Evolutionary conservation across 306 rosid genomes (phyloP).

Genomic region (Trichosanthes truncata): DNA sequence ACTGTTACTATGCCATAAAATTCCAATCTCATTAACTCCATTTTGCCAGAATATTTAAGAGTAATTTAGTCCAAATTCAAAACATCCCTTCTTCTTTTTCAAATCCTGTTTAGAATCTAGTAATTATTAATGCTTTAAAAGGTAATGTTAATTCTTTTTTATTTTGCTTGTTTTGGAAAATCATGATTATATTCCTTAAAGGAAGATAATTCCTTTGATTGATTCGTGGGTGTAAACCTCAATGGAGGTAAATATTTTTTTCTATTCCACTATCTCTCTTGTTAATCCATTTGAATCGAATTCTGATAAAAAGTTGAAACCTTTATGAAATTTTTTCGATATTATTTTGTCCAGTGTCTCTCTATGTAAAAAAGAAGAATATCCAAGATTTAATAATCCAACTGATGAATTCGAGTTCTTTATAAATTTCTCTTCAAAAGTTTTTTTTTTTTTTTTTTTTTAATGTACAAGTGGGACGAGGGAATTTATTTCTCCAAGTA

Average conservation of each 20-base stretch:
- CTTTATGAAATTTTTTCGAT: background rate
- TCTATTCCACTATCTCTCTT: background rate
- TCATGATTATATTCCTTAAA: background rate
- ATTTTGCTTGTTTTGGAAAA: background rate
- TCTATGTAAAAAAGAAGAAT: background rate
- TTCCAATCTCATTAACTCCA: background rate
- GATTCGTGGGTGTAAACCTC: background rate
- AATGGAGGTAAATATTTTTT: background rate
- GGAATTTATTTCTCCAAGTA: background rate
- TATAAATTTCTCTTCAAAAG: background rate
- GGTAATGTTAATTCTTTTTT: background rate
- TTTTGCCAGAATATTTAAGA: background rate
- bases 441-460: too few species aligned
- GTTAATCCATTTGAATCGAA: background rate
- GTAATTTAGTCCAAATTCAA: slow-evolving; percentile 1
- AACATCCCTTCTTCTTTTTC: background rate
- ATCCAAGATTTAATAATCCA: background rate
- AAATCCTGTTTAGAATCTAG: background rate
- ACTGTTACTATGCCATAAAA: background rate
- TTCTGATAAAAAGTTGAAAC: background rate
- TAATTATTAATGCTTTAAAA: background rate
- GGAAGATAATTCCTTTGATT: background rate
- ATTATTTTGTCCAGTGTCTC: background rate
- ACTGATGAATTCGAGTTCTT: background rate
- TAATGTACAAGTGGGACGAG: background rate